Percentiles rank a stretch among this genome's conserved stretches.
These are phyloP conservation scores for Lignosus rhinocerotis DNA, from an alignment of 1,284 basidiomycete genomes.

Conservation along the genomic window DNA sequence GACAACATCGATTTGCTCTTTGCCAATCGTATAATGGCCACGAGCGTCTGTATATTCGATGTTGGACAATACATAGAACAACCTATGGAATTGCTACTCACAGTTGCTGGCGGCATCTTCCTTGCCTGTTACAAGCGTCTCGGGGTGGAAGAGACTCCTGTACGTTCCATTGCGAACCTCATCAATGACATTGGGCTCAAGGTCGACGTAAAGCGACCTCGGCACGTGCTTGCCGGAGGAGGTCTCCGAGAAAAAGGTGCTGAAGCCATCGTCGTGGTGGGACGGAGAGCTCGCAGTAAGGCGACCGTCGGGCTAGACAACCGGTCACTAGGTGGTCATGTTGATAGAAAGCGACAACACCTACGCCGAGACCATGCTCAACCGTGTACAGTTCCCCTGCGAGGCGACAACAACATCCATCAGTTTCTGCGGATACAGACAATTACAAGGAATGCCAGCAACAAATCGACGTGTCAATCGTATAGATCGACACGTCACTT, in stretches of 20 bases:
- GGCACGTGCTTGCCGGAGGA: conserved; percentile 97
- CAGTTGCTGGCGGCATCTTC: conserved; percentile 99
- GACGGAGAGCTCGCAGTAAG: conserved; percentile 76
- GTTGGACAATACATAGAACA: conserved; percentile 3
- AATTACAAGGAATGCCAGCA: neutral
- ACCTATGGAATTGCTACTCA: conserved; percentile 40
- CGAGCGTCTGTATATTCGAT: conserved; percentile 71
- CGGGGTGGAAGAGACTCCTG: conserved; percentile 97
- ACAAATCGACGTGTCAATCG: conserved; percentile 33
- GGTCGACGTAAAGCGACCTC: conserved; percentile 95
- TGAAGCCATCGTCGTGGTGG: conserved; percentile 89
- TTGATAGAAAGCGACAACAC: conserved; percentile 34
- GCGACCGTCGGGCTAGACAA: conserved; percentile 84
- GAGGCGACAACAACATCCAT: conserved; percentile 19
- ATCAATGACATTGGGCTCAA: conserved; percentile 97
- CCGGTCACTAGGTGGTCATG: conserved; percentile 14
- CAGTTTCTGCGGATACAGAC: conserved; percentile 4
- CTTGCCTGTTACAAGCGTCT: conserved; percentile 97
- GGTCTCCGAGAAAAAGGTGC: conserved; percentile 94
- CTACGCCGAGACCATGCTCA: conserved; percentile 94
- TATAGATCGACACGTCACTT: conserved; percentile 1
- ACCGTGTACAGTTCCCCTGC: conserved; percentile 86
- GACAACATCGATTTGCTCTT: conserved; percentile 90
- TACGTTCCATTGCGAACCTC: conserved; percentile 96
- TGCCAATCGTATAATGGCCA: conserved; percentile 98